Base-by-base conservation (phyloP, 176 grass and related monocot genomes). In the Avena atlantica region DNA sequence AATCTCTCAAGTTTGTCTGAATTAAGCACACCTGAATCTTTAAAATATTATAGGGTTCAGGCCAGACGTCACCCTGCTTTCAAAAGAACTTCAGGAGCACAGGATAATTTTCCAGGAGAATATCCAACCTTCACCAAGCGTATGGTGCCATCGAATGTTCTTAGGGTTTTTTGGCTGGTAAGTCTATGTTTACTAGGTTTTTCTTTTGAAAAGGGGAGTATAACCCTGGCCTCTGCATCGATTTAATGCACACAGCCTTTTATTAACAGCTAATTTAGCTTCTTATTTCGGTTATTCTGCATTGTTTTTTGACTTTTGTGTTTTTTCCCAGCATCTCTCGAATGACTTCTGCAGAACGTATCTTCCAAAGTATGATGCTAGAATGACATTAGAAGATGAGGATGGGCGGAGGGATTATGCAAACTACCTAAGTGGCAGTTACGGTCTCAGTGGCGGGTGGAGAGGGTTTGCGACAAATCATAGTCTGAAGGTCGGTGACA, bases 381-480 rank as follows among this genome's bases (percentile, higher is more conserved):
- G 0, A 20, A 83, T 90, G 29, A 40, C 72, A 37, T 59, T 90
- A 66, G 85, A 90, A 87, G 89, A 90, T 80, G 80, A 90, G 80
- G 53, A 83, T 49, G 85, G 80, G 60, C 3, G 36, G 44, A 83
- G 34, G 4, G 31, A 87, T 87, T 12, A 27, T 34, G 60, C 64
- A 3, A 74, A 2, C 0, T 90, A 79, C 83, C 56, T 87, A 34
- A 58, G 73, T 49, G 1, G 1, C 23, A 87, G 83, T 74, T 47
- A 87, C 74, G 89, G 84, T 36, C 89, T 90, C 19, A 90, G 89
- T 83, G 89, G 31, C 12, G 80, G 89, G 12, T 90, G 89, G 89
- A 83, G 80, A 66, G 74, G 75, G 27, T 90, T 90, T 56, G 65
- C 89, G 12, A 24, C 63, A 20, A 36, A 90, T 1, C 89, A 90